These are phyloP conservation scores for Podaxis sp. DNA, from an alignment of 768 basidiomycete species.

Conservation along the genomic window DNA sequence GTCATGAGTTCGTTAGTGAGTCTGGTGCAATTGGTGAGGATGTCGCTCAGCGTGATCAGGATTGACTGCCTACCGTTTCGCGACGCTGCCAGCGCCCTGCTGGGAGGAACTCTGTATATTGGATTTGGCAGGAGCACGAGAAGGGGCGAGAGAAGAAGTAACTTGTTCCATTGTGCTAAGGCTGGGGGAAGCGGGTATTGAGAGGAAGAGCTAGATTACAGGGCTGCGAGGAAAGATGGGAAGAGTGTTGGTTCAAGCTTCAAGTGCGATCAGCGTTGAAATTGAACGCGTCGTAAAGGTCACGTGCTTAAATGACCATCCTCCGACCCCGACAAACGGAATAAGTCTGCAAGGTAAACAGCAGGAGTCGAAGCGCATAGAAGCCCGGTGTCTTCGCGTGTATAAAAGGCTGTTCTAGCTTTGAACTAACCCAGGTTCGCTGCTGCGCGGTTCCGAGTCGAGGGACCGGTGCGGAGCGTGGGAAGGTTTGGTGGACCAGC, in stretches of 20 bases:
- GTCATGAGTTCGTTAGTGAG: slow-evolving; percentile 86
- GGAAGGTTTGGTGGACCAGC: slow-evolving; percentile 7
- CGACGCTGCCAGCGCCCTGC: slow-evolving; percentile 73
- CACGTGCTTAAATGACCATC: slow-evolving; percentile 4
- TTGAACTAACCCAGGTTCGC: neutral
- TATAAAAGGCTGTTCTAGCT: neutral
- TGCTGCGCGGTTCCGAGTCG: slow-evolving; percentile 3
- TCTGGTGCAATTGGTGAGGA: slow-evolving; percentile 34
- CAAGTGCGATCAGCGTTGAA: slow-evolving; percentile 2
- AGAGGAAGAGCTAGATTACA: slow-evolving; percentile 18
- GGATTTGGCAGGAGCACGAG: slow-evolving; percentile 59
- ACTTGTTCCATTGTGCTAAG: slow-evolving; percentile 66
- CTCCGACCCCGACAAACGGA: neutral
- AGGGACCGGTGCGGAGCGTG: slow-evolving; percentile 11
- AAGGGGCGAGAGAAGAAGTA: slow-evolving; percentile 60
- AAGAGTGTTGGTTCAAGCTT: neutral
- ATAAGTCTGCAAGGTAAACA: neutral
- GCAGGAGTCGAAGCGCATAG: neutral
- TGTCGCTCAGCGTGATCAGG: slow-evolving; percentile 6
- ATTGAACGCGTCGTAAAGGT: neutral
- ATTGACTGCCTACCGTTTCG: slow-evolving; percentile 62
- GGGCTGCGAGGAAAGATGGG: slow-evolving; percentile 2
- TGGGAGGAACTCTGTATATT: slow-evolving; percentile 48
- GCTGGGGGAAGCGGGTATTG: slow-evolving; percentile 24
- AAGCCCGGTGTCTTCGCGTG: neutral